Evolutionary conservation across 169 alveolate species (phyloP).

Genomic region (Sarcocystis neurona): DNA sequence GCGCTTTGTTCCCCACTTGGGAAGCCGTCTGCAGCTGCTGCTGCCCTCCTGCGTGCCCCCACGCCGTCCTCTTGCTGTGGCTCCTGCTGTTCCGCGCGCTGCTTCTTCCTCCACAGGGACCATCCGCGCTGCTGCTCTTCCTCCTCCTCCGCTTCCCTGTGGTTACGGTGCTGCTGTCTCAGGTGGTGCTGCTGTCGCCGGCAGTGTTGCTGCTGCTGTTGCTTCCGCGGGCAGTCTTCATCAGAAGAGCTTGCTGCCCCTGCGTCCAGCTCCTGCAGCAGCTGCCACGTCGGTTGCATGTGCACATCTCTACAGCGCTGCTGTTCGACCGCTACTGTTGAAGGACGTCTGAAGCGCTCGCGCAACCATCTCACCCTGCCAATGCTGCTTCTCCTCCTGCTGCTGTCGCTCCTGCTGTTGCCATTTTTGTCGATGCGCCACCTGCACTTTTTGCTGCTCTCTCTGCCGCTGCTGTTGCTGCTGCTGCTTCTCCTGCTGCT

Average conservation of each 20-base stretch:
- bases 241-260: background rate
- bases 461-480: background rate
- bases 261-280: background rate
- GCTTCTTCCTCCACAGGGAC: no score
- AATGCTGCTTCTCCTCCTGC: background rate
- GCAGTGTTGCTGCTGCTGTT: no score
- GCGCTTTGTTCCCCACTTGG: no score
- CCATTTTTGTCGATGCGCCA: background rate
- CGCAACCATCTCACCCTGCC: background rate
- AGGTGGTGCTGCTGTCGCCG: no score
- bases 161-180: no score
- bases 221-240: no score
- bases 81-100: no score
- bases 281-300: background rate
- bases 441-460: background rate
- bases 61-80: no score
- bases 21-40: no score
- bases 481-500: background rate
- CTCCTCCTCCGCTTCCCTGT: no score
- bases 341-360: slow-evolving; percentile 11
- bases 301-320: background rate
- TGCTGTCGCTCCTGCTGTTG: background rate
- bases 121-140: no score
- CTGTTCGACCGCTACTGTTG: background rate
- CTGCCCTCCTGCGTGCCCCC: no score